Percentiles rank a stretch among this genome's conserved stretches.
These are phyloP conservation scores for Simplicillium sp. DNA, from an alignment of 2,329 filamentous ascomycete species.

Conservation along the genomic window DNA sequence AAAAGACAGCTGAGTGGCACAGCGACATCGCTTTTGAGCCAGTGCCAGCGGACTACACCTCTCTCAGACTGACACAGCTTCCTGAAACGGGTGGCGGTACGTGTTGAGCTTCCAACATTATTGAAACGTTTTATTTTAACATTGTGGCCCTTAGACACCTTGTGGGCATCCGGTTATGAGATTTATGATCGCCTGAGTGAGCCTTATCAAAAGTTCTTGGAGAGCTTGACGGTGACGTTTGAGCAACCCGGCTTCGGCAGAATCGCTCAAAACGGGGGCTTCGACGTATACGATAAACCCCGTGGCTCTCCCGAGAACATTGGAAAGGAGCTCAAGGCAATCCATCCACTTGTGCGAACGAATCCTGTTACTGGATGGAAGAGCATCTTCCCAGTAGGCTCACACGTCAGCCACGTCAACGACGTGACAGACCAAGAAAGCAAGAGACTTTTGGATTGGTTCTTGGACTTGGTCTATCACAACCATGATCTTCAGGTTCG, in stretches of 20 bases:
- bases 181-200: constrained; percentile 54
- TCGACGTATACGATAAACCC: constrained; percentile 19
- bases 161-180: constrained; percentile 61
- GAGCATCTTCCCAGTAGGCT: constrained; percentile 36
- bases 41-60: constrained; percentile 53
- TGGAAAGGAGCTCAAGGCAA: constrained; percentile 34
- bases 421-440: constrained; percentile 31
- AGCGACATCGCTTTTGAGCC: constrained; percentile 58
- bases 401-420: constrained; percentile 35
- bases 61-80: constrained; percentile 42
- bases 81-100: constrained; percentile 44
- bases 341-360: constrained; percentile 46
- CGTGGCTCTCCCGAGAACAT: constrained; percentile 42
- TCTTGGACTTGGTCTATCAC: constrained; percentile 32
- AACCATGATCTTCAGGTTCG: constrained; percentile 43
- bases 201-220: constrained; percentile 47
- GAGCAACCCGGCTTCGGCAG: constrained; percentile 40
- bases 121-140: no score
- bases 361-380: constrained; percentile 48
- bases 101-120: constrained; percentile 5
- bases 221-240: constrained; percentile 46
- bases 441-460: constrained; percentile 31
- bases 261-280: constrained; percentile 32
- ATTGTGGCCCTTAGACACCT: constrained; percentile 34
- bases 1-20: constrained; percentile 44